Evolutionary conservation across 805 yeast genomes (phyloP).

Genomic region (Sungouiella thailandica): DNA sequence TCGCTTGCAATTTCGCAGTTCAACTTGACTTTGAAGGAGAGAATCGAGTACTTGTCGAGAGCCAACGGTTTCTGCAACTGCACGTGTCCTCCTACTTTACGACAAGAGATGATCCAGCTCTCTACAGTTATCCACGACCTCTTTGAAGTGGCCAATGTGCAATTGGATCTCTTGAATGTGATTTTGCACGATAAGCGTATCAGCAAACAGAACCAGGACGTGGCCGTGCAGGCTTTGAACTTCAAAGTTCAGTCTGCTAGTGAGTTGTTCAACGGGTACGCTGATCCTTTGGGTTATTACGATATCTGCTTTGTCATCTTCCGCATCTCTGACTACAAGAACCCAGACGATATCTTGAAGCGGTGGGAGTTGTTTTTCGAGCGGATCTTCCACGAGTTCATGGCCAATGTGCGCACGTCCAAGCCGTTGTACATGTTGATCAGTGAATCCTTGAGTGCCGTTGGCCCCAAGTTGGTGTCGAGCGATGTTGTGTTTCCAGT

Average conservation of each 20-base stretch:
- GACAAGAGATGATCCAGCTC: constrained; percentile 72
- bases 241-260: constrained; percentile 64
- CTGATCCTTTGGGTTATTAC: constrained; percentile 83
- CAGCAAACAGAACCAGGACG: constrained; percentile 42
- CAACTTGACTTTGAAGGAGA: constrained; percentile 57
- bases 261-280: constrained; percentile 78
- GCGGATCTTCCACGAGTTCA: constrained; percentile 36
- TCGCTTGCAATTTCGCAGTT: constrained; percentile 72
- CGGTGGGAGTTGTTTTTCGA: constrained; percentile 77
- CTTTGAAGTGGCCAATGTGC: constrained; percentile 82
- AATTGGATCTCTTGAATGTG: constrained; percentile 54
- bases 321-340: constrained; percentile 80
- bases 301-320: constrained; percentile 75
- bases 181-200: constrained; percentile 51
- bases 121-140: constrained; percentile 69
- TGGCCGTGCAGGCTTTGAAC: constrained; percentile 52
- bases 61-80: constrained; percentile 93
- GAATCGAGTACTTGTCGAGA: constrained; percentile 85
- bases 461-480: constrained; percentile 62
- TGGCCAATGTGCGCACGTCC: constrained; percentile 13
- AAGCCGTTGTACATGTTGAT: constrained; percentile 36
- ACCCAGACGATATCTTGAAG: constrained; percentile 72
- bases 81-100: constrained; percentile 66
- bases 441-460: constrained; percentile 34
- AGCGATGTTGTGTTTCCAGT: constrained; percentile 81